Percentiles rank a stretch among this genome's conserved stretches.
phyloP scores from a whole-genome alignment of 305 asterid species.

The Fraxinus paxiana region DNA sequence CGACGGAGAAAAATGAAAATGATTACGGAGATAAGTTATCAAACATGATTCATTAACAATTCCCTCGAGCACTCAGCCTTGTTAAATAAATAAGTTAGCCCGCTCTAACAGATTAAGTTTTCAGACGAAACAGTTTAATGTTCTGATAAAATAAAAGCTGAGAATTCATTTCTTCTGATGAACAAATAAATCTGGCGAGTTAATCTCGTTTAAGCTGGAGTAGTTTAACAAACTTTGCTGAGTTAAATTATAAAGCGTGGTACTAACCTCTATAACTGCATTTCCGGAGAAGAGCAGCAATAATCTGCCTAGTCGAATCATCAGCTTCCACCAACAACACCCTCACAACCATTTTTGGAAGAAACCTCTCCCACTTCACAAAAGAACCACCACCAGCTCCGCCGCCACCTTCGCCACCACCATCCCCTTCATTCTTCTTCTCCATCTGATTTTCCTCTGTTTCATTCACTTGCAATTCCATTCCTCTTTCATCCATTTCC shows the following conservation, averaged over 20 bases:
- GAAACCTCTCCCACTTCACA: conserved; percentile 51
- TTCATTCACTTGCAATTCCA: background rate
- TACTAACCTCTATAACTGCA: conserved; percentile 51
- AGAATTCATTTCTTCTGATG: background rate
- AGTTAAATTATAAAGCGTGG: background rate
- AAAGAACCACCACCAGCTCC: conserved; percentile 18
- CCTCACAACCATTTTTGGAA: conserved; percentile 35
- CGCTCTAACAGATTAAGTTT: background rate
- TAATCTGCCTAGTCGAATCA: conserved; percentile 51
- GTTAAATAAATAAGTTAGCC: background rate
- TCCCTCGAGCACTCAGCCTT: background rate
- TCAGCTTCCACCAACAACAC: conserved; percentile 53
- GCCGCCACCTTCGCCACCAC: background rate
- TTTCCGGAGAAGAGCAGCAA: conserved; percentile 48
- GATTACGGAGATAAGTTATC: background rate
- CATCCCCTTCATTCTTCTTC: background rate
- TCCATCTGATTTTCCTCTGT: conserved; percentile 1
- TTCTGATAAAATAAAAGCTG: background rate
- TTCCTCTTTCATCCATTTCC: background rate
- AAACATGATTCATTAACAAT: background rate
- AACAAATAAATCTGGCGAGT: background rate
- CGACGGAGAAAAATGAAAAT: background rate
- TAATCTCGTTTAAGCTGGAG: background rate
- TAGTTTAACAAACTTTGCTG: background rate
- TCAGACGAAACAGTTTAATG: background rate